These are phyloP conservation scores for Plasmodium ovale DNA, from an alignment of 169 alveolate genomes.

Conservation along the genomic window DNA sequence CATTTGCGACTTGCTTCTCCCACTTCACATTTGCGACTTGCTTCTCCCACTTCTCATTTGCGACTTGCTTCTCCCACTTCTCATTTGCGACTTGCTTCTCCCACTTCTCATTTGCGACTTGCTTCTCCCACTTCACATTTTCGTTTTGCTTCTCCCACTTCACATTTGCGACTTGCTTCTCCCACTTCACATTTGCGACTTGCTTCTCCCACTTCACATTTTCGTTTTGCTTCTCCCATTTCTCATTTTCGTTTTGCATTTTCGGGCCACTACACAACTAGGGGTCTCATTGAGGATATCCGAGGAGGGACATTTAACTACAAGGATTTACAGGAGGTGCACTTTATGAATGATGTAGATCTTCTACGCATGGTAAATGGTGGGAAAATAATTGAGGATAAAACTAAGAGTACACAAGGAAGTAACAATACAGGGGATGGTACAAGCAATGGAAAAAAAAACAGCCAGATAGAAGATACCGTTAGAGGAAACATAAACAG, in stretches of 20 bases:
- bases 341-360: constrained; percentile 59
- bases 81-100: no score
- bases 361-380: constrained; percentile 22
- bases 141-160: no score
- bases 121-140: no score
- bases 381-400: constrained; percentile 9
- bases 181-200: background rate
- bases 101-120: background rate
- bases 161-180: no score
- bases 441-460: background rate
- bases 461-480: background rate
- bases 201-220: background rate
- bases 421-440: background rate
- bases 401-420: background rate
- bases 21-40: no score
- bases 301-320: constrained; percentile 42
- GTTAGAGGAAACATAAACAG: background rate
- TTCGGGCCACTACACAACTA: no score
- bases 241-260: background rate
- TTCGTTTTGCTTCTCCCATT: background rate
- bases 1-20: no score
- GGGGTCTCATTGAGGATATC: constrained; percentile 38
- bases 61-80: no score
- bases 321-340: constrained; percentile 41
- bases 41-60: no score